A percentile compares a stretch with the other conserved stretches of the same genome.
phyloP scores from a whole-genome alignment of 1,284 basidiomycete species.

The Rhizoctonia solani region DNA sequence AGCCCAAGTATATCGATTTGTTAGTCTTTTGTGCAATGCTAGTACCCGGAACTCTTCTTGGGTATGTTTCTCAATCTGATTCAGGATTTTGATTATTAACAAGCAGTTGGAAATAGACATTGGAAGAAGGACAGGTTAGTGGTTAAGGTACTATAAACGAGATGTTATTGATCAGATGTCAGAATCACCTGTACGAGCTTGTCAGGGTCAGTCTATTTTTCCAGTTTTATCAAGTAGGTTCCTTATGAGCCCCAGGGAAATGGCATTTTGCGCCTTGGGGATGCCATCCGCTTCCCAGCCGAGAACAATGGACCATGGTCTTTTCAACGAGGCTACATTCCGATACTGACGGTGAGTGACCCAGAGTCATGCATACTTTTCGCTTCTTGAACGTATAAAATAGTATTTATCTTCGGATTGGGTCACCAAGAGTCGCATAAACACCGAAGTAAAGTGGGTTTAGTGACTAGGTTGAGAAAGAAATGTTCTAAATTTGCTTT shows the following conservation, averaged over 20 bases:
- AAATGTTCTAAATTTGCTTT: background rate
- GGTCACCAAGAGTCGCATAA: constrained; percentile 63
- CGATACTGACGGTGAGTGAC: constrained; percentile 57
- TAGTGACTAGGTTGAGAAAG: no score
- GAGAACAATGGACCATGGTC: constrained; percentile 51
- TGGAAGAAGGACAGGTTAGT: constrained; percentile 59
- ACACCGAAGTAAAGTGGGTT: constrained; percentile 59
- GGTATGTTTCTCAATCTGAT: constrained; percentile 48
- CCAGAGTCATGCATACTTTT: background rate
- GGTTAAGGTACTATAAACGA: background rate
- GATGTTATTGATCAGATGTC: background rate
- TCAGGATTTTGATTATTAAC: no score
- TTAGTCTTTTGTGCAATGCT: constrained; percentile 54
- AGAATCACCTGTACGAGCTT: constrained; percentile 54
- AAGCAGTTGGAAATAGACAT: constrained; percentile 48
- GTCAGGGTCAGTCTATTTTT: constrained; percentile 48
- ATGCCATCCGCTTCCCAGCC: constrained; percentile 50
- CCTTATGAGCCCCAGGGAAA: constrained; percentile 50
- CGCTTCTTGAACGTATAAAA: background rate
- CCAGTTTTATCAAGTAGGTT: background rate
- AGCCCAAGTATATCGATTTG: constrained; percentile 55
- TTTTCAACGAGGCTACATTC: constrained; percentile 64
- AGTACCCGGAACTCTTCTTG: constrained; percentile 54
- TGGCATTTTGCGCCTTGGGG: constrained; percentile 55
- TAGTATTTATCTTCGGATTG: constrained; percentile 68